A percentile compares a stretch with the other conserved stretches of the same genome.
Evolutionary conservation across 208 protist genomes (phyloP).

Genomic region (Acanthamoeba healyi): DNA sequence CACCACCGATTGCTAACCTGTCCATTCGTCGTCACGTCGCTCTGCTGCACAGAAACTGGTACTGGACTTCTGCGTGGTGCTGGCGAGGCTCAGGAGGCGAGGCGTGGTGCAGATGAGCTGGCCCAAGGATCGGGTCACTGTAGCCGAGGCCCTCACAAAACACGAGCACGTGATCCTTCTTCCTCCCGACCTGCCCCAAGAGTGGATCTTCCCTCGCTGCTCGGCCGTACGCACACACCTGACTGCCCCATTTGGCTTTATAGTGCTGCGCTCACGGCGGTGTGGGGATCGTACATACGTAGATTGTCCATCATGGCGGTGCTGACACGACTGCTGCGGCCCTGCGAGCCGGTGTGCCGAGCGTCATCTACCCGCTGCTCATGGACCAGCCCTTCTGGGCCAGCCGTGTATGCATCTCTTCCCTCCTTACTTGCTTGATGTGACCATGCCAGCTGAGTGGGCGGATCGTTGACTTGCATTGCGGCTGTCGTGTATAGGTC

Average conservation of each 20-base stretch:
- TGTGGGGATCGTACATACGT: not conserved
- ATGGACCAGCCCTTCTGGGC: conserved; percentile 30
- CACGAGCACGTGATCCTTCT: conserved; percentile 11
- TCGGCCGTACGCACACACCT: not conserved
- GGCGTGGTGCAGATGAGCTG: conserved; percentile 6
- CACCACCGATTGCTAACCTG: too few species aligned
- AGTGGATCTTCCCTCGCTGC: conserved; percentile 38
- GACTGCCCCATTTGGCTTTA: not conserved
- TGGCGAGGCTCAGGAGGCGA: not conserved
- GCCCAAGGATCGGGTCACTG: not conserved
- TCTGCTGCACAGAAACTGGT: not conserved
- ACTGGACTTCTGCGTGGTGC: conserved; percentile 2
- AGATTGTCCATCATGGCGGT: not conserved
- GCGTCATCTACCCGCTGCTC: not conserved
- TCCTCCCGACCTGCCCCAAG: not conserved
- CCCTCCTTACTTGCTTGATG: not conserved
- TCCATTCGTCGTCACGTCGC: not conserved
- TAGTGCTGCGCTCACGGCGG: not conserved
- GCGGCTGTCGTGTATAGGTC: too few species aligned
- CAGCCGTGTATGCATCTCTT: not conserved
- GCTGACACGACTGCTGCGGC: not conserved
- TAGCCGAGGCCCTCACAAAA: not conserved
- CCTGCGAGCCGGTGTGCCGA: not conserved
- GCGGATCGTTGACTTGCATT: too few species aligned
- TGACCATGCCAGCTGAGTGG: not conserved